These are phyloP conservation scores for Coelastrella sp. DNA, from an alignment of 139 green algal genomes.

Conservation along the genomic window DNA sequence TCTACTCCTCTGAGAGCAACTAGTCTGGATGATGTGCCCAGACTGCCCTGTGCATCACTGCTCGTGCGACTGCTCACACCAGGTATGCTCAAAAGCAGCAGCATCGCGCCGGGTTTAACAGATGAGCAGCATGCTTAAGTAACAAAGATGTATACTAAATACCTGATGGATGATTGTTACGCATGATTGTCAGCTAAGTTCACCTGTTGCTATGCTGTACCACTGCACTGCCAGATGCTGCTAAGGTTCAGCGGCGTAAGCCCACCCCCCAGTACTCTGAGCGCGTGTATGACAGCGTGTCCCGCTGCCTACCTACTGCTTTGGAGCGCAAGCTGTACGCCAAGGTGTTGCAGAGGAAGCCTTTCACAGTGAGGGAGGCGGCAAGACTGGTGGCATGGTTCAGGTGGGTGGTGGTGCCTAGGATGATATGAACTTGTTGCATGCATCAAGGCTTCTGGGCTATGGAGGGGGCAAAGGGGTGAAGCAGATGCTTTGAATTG, in stretches of 20 bases:
- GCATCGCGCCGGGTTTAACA: no score
- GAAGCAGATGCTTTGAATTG: no score
- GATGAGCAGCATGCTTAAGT: no score
- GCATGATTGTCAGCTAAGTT: no score
- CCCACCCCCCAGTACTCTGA: conserved; percentile 62
- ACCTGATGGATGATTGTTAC: no score
- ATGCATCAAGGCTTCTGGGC: no score
- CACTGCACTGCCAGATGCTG: conserved; percentile 43
- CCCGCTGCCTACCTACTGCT: conserved; percentile 51
- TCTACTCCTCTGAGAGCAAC: conserved; percentile 37
- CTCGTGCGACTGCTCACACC: conserved; percentile 61
- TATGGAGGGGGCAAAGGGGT: no score
- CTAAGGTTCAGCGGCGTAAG: conserved; percentile 55
- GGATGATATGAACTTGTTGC: no score
- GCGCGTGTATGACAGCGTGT: conserved; percentile 70
- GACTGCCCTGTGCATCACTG: conserved; percentile 69
- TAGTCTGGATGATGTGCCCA: conserved; percentile 49
- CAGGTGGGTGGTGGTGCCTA: not conserved
- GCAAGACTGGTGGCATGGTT: conserved; percentile 47
- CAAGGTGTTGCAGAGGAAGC: conserved; percentile 46
- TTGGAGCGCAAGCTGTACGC: conserved; percentile 69
- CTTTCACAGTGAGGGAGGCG: conserved; percentile 53
- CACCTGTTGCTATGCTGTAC: not conserved
- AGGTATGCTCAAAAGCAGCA: not conserved
- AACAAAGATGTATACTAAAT: no score